These are phyloP conservation scores for Bipolaris gigantea DNA, from an alignment of 2,329 filamentous ascomycete species.

Conservation along the genomic window DNA sequence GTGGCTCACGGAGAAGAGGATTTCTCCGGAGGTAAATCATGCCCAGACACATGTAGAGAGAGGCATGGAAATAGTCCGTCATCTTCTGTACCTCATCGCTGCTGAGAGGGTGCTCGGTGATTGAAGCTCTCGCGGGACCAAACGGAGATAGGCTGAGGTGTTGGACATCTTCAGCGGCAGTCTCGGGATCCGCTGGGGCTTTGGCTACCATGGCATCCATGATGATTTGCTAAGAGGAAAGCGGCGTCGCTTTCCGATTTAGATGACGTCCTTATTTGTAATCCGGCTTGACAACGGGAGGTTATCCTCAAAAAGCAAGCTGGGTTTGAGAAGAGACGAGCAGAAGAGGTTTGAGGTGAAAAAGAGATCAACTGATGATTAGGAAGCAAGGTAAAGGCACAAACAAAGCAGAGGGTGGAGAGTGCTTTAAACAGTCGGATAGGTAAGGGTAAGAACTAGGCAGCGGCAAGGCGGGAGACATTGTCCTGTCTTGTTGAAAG, in stretches of 20 bases:
- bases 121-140: slow-evolving; percentile 66
- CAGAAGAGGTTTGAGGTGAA: background rate
- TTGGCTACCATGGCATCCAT: slow-evolving; percentile 32
- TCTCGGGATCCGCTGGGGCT: slow-evolving; percentile 28
- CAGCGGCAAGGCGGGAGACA: slow-evolving; percentile 6
- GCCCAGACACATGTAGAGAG: slow-evolving; percentile 72
- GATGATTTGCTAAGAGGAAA: slow-evolving; percentile 7
- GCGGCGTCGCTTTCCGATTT: slow-evolving; percentile 4
- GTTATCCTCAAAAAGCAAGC: background rate
- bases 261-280: slow-evolving; percentile 5
- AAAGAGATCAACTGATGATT: background rate
- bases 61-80: slow-evolving; percentile 73
- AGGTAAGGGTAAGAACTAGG: slow-evolving; percentile 9
- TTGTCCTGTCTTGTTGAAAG: slow-evolving; percentile 21
- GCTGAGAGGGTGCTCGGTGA: slow-evolving; percentile 63
- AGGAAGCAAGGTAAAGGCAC: background rate
- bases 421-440: slow-evolving; percentile 12
- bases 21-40: slow-evolving; percentile 81
- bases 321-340: background rate
- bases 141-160: slow-evolving; percentile 58
- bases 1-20: slow-evolving; percentile 69
- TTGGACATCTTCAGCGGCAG: slow-evolving; percentile 33
- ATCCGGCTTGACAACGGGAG: background rate
- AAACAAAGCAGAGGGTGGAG: slow-evolving; percentile 1
- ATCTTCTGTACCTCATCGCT: slow-evolving; percentile 68